phyloP scores from a whole-genome alignment of 306 rosid genomes.

The Cercis canadensis region DNA sequence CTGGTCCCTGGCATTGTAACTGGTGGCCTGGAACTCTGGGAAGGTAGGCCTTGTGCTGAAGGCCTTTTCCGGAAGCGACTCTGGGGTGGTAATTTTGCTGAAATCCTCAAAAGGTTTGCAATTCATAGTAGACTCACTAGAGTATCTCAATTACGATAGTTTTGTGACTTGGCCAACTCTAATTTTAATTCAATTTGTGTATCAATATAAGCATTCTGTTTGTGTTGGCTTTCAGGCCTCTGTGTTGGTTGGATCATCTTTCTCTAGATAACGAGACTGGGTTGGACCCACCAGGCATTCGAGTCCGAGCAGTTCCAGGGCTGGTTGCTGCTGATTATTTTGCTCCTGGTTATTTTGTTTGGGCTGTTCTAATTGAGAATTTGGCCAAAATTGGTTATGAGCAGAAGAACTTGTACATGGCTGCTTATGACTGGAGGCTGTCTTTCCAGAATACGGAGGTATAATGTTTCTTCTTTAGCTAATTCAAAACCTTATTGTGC shows the following conservation, averaged over 20 bases:
- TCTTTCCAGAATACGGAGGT: conserved; percentile 91
- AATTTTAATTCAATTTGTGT: conserved; percentile 13
- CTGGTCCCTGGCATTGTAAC: conserved; percentile 64
- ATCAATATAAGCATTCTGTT: conserved; percentile 12
- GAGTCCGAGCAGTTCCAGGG: conserved; percentile 73
- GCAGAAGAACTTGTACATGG: conserved; percentile 77
- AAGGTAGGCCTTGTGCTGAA: conserved; percentile 78
- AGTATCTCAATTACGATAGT: background rate
- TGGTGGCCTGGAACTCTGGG: conserved; percentile 80
- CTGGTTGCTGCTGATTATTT: conserved; percentile 64
- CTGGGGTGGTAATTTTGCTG: conserved; percentile 74
- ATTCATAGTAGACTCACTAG: background rate
- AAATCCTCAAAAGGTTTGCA: conserved; percentile 67
- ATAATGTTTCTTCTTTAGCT: conserved; percentile 1
- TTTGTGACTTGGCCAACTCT: background rate
- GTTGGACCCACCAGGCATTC: conserved; percentile 83
- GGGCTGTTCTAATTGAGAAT: conserved; percentile 79
- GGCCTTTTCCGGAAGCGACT: conserved; percentile 65
- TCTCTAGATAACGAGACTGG: conserved; percentile 81
- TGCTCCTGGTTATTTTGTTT: conserved; percentile 64
- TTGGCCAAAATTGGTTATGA: conserved; percentile 87
- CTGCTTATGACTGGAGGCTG: conserved; percentile 85
- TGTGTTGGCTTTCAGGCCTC: conserved; percentile 55
- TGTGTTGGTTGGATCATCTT: conserved; percentile 86
- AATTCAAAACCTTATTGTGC: background rate